These are phyloP conservation scores for Phyllosticta citrichinensis DNA, from an alignment of 2,329 filamentous ascomycete species.

Conservation along the genomic window DNA sequence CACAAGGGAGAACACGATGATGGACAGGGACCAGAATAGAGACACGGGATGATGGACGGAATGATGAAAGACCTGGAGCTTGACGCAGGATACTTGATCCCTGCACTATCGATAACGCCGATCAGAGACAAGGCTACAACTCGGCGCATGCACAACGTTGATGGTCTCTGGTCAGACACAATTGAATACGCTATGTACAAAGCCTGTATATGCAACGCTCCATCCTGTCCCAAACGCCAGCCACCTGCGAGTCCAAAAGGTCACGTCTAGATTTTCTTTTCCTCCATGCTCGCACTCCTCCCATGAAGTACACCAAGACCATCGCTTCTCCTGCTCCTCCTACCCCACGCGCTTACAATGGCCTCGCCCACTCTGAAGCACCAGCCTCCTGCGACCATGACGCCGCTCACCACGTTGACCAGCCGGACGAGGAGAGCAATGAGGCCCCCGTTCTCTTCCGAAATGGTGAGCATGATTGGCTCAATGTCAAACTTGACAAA, in stretches of 20 bases:
- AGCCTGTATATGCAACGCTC: neutral
- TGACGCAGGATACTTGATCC: neutral
- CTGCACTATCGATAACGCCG: neutral
- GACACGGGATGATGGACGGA: neutral
- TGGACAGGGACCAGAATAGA: neutral
- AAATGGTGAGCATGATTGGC: slow-evolving; percentile 78
- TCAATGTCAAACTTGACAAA: slow-evolving; percentile 99
- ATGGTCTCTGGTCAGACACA: neutral
- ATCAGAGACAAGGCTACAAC: neutral
- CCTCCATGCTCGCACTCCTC: slow-evolving; percentile 2
- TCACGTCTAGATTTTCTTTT: slow-evolving; percentile 4
- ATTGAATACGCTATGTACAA: neutral
- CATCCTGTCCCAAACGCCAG: slow-evolving; percentile 3
- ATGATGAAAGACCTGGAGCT: neutral
- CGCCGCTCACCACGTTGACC: slow-evolving; percentile 83
- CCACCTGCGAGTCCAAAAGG: neutral
- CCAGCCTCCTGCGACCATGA: slow-evolving; percentile 91
- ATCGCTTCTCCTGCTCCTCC: slow-evolving; percentile 29
- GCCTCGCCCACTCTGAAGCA: slow-evolving; percentile 77
- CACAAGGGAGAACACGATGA: neutral
- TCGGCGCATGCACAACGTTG: neutral
- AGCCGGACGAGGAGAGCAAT: slow-evolving; percentile 68
- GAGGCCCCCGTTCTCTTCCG: slow-evolving; percentile 68
- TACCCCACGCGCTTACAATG: slow-evolving; percentile 43
- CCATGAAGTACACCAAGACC: slow-evolving; percentile 37